Evolutionary conservation across 352 stramenopile species (phyloP), one percentile per base, ranked within the genome.

Genomic region (Phytophthora sp.): DNA sequence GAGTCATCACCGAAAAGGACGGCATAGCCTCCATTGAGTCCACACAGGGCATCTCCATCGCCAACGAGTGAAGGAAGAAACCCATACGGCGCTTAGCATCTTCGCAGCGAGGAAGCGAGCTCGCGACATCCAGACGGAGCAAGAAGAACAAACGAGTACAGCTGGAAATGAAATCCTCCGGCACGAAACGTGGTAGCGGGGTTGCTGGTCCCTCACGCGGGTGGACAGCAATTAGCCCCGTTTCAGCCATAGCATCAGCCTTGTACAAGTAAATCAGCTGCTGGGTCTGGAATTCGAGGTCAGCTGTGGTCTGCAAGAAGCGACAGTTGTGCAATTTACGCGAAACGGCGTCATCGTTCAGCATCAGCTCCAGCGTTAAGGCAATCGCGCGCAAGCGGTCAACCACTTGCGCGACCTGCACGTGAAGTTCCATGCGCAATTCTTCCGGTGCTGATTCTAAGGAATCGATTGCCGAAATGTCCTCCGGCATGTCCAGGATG

Each of bases 1-100:
- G 88, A 10, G 88, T 96, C 73, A 96, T 90, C 4, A 96, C 88
- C 0, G 84, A 95, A 54, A 96, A 96, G 5, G 88, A 96, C 8
- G 84, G 86, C 85, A 95, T 94, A 0, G 85, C 81, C 52, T 93
- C 80, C 34, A 96, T 72, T 4, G 84, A 89, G 28, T 63, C 53
- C 1, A 96, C 79, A 31, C 78, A 69, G 2, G 88, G 86, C 74
- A 96, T 96, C 5, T 92, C 72, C 88, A 96, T 96, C 9, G 69
- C 63, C 20, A 96, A 58, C 21, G 88, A 94, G 54, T 96, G 84
- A 12, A 96, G 55, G 59, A 96, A 96, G 69, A 95, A 96, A 3
- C 81, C 82, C 57, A 96, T 87, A n/a, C 88, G 88, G 31, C 88
- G 88, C 54, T 91, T 85, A 3, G 88, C 88, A 30, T 96, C 88